These are phyloP conservation scores for Ajuga chamaepitys DNA, from an alignment of 257 asterid genomes.

Conservation along the genomic window DNA sequence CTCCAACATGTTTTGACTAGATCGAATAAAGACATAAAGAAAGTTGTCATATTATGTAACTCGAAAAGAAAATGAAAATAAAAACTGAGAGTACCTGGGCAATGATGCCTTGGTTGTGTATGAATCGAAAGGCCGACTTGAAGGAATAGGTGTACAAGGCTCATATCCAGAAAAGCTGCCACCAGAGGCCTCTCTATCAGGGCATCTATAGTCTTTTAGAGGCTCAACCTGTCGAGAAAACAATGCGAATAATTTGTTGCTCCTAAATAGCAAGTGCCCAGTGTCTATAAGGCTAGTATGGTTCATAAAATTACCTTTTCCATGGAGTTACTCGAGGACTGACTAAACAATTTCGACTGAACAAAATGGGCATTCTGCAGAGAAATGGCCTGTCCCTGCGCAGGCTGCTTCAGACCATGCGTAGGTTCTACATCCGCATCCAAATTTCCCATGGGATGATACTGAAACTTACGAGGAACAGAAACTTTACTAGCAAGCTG, in stretches of 20 bases:
- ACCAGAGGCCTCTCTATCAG: constrained; percentile 32
- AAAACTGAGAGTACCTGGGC: constrained; percentile 41
- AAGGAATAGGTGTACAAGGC: constrained; percentile 30
- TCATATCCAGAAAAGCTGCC: constrained; percentile 33
- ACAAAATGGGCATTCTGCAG: constrained; percentile 42
- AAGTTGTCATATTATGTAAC: neutral
- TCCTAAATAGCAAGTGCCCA: neutral
- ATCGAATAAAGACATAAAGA: neutral
- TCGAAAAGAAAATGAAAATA: neutral
- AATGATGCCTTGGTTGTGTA: constrained; percentile 30
- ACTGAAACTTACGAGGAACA: constrained; percentile 67
- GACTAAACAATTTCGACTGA: constrained; percentile 48
- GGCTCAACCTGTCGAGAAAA: constrained; percentile 40
- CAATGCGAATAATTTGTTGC: neutral
- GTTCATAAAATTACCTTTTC: constrained; percentile 38
- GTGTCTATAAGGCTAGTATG: neutral
- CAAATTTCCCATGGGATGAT: constrained; percentile 86
- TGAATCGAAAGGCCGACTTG: constrained; percentile 34
- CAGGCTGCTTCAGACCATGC: constrained; percentile 42
- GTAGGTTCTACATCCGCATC: constrained; percentile 48
- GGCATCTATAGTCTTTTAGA: constrained; percentile 36
- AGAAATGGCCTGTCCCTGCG: constrained; percentile 28
- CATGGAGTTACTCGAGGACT: constrained; percentile 28
- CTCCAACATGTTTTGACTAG: constrained; percentile 88
- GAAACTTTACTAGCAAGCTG: constrained; percentile 42